phyloP scores from a whole-genome alignment of 768 basidiomycete genomes.

The Lactarius indigo region DNA sequence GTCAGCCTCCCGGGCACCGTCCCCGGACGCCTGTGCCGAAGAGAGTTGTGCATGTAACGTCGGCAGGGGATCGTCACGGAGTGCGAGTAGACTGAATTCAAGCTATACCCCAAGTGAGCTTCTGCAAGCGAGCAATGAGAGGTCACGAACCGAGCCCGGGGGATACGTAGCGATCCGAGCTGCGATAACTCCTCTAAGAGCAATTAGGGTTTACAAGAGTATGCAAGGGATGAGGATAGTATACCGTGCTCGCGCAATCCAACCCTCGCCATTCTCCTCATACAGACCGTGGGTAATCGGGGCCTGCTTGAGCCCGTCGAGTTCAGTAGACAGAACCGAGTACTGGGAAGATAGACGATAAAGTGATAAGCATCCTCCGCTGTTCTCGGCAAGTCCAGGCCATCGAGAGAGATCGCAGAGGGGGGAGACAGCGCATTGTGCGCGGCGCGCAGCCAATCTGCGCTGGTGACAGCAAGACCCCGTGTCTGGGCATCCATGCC shows the following conservation, averaged over 20 bases:
- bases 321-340: conserved; percentile 84
- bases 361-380: conserved; percentile 93
- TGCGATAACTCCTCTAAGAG: conserved; percentile 74
- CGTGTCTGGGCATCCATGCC: conserved; percentile 88
- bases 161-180: conserved; percentile 89
- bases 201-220: conserved; percentile 25
- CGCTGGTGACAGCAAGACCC: conserved; percentile 75
- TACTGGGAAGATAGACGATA: conserved; percentile 85
- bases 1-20: conserved; percentile 41
- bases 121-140: not conserved
- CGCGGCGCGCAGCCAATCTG: conserved; percentile 75
- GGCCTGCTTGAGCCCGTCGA: conserved; percentile 81
- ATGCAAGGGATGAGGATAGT: conserved; percentile 17
- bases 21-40: conserved; percentile 41
- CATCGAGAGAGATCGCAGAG: conserved; percentile 81
- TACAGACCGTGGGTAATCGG: conserved; percentile 81
- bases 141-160: conserved; percentile 67
- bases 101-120: conserved; percentile 44
- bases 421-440: conserved; percentile 95
- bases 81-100: conserved; percentile 87
- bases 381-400: conserved; percentile 63
- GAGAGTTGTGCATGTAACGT: conserved; percentile 56
- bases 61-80: conserved; percentile 80
- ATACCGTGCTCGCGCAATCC: conserved; percentile 79
- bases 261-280: conserved; percentile 68